Evolutionary conservation across 768 basidiomycete genomes (phyloP).

Genomic region (Cytidiella melzeri): DNA sequence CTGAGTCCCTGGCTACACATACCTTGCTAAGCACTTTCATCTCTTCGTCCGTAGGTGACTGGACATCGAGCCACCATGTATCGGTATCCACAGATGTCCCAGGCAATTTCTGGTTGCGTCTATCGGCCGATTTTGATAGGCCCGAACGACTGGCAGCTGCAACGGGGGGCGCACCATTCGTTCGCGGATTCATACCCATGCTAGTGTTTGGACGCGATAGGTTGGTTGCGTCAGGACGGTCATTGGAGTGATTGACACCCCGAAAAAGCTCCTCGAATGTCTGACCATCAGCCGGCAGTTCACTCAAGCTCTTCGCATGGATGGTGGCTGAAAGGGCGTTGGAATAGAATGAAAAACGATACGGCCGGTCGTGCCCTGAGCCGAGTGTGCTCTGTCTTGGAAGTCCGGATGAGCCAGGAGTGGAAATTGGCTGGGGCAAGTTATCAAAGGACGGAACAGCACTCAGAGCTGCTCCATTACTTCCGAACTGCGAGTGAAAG

Average conservation of each 20-base stretch:
- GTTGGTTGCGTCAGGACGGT: conserved; percentile 1
- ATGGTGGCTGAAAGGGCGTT: conserved; percentile 90
- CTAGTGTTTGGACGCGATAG: conserved; percentile 4
- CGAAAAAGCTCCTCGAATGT: conserved; percentile 87
- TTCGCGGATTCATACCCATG: background rate
- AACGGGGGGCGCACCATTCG: conserved; percentile 10
- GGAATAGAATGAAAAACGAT: conserved; percentile 98
- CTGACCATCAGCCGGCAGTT: conserved; percentile 92
- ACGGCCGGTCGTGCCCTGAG: conserved; percentile 72
- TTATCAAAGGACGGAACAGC: conserved; percentile 38
- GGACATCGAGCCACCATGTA: conserved; percentile 97
- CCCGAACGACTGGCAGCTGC: conserved; percentile 6
- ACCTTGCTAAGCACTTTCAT: conserved; percentile 97
- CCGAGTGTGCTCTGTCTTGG: conserved; percentile 9
- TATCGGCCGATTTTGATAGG: conserved; percentile 12
- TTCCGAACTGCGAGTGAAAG: conserved; percentile 24
- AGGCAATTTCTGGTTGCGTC: conserved; percentile 17
- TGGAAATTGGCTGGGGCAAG: conserved; percentile 16
- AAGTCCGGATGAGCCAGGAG: background rate
- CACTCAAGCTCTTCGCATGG: conserved; percentile 86
- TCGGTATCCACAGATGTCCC: conserved; percentile 53
- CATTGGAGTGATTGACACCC: conserved; percentile 30
- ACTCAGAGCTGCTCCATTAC: conserved; percentile 26
- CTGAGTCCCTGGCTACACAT: too few relatives aligned
- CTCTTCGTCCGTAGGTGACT: conserved; percentile 93